A percentile compares a stretch with the other conserved stretches of the same genome.
Evolutionary conservation across 2,329 filamentous ascomycete species (phyloP).

Genomic region (Alternaria sp.): DNA sequence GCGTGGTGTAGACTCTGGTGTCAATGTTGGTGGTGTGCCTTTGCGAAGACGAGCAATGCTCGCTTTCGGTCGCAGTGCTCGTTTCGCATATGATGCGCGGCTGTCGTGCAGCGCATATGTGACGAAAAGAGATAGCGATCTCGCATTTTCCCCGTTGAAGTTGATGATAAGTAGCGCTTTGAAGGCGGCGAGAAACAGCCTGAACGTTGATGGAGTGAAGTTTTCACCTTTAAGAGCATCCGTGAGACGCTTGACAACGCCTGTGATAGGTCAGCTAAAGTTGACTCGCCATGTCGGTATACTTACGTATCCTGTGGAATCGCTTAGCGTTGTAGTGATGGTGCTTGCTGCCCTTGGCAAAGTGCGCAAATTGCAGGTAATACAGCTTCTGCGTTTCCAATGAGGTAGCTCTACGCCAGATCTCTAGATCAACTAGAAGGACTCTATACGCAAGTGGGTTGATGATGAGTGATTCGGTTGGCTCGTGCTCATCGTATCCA

Average conservation of each 20-base stretch:
- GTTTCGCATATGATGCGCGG: slow-evolving; percentile 51
- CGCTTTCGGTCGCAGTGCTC: slow-evolving; percentile 42
- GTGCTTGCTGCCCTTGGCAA: slow-evolving; percentile 88
- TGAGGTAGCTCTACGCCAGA: slow-evolving; percentile 80
- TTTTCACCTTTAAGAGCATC: slow-evolving; percentile 89
- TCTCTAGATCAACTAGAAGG: slow-evolving; percentile 88
- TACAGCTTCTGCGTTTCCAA: slow-evolving; percentile 82
- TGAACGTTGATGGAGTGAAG: slow-evolving; percentile 73
- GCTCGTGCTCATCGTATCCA: slow-evolving; percentile 80
- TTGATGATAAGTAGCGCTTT: slow-evolving; percentile 80
- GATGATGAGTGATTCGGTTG: slow-evolving; percentile 88
- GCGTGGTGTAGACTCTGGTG: slow-evolving; percentile 38
- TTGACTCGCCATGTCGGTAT: neutral
- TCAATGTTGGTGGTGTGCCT: slow-evolving; percentile 33
- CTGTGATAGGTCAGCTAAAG: slow-evolving; percentile 54
- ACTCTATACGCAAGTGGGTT: slow-evolving; percentile 95
- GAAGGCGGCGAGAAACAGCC: slow-evolving; percentile 79
- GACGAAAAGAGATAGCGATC: slow-evolving; percentile 87
- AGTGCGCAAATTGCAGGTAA: slow-evolving; percentile 88
- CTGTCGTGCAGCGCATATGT: slow-evolving; percentile 84
- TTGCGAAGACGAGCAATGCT: slow-evolving; percentile 41
- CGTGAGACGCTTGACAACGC: slow-evolving; percentile 86
- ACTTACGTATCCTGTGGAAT: slow-evolving; percentile 85
- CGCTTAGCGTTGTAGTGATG: slow-evolving; percentile 90
- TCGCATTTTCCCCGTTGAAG: slow-evolving; percentile 81